These are phyloP conservation scores for Xylariaceae sp. DNA, from an alignment of 2,329 filamentous ascomycete species.

Conservation along the genomic window DNA sequence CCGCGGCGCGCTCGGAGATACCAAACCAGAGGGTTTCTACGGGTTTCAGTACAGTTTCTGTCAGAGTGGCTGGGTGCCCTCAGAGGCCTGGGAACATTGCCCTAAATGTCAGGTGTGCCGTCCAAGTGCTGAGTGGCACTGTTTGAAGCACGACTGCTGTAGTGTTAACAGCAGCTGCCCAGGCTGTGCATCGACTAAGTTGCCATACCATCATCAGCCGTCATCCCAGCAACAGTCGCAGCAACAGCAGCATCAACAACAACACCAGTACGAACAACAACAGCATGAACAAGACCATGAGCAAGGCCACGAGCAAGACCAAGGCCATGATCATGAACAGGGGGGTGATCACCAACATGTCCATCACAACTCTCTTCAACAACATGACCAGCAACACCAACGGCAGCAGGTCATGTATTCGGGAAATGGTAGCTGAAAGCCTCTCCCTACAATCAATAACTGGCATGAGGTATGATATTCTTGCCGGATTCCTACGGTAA, in stretches of 20 bases:
- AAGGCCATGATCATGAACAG: not conserved
- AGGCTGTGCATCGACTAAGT: conserved; percentile 23
- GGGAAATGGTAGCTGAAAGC: conserved; percentile 4
- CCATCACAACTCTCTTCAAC: not conserved
- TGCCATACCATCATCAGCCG: conserved; percentile 19
- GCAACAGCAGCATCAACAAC: conserved; percentile 5
- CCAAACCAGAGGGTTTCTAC: conserved; percentile 28
- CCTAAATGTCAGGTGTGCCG: conserved; percentile 29
- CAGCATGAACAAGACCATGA: not conserved
- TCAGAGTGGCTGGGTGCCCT: conserved; percentile 26
- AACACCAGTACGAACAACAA: not conserved
- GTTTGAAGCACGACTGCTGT: conserved; percentile 29
- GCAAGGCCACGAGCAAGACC: not conserved
- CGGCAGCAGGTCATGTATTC: conserved; percentile 15
- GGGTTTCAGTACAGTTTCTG: conserved; percentile 33
- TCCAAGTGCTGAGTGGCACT: conserved; percentile 30
- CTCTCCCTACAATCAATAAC: not conserved
- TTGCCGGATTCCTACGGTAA: conserved; percentile 10
- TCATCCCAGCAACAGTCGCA: conserved; percentile 10
- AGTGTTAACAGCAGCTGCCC: conserved; percentile 28
- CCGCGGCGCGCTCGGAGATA: conserved; percentile 29
- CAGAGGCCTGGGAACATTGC: conserved; percentile 29
- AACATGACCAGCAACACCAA: conserved; percentile 5
- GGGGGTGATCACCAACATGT: not conserved
- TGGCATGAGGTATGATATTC: conserved; percentile 13